Percentiles rank a stretch among this genome's conserved stretches.
These are phyloP conservation scores for Saccharata proteae DNA, from an alignment of 2,329 filamentous ascomycete species.

Conservation along the genomic window DNA sequence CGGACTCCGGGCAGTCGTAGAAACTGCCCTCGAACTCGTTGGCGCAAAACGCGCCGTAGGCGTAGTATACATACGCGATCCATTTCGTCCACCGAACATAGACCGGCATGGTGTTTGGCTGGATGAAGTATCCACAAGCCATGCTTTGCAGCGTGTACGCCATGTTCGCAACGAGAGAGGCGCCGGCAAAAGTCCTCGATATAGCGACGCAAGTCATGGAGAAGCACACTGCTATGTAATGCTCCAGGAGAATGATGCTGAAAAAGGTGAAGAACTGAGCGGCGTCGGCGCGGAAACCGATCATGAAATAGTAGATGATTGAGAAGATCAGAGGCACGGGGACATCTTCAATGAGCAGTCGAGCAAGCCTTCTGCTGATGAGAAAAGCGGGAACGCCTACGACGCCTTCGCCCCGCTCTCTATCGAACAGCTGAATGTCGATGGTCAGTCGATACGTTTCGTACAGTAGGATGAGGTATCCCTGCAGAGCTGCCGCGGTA, in stretches of 20 bases:
- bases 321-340: conserved; percentile 61
- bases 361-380: conserved; percentile 55
- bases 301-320: conserved; percentile 67
- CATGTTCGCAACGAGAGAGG: conserved; percentile 60
- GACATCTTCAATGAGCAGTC: conserved; percentile 58
- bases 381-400: conserved; percentile 59
- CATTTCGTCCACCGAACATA: conserved; percentile 72
- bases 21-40: conserved; percentile 64
- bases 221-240: conserved; percentile 63
- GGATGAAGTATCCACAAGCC: conserved; percentile 66
- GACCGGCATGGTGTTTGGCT: conserved; percentile 58
- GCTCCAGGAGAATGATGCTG: conserved; percentile 52
- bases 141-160: conserved; percentile 62
- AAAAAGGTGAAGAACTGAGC: conserved; percentile 63
- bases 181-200: conserved; percentile 55
- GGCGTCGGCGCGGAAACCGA: conserved; percentile 53
- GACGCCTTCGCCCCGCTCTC: conserved; percentile 61
- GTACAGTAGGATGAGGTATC: conserved; percentile 64
- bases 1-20: conserved; percentile 57
- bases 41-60: conserved; percentile 55
- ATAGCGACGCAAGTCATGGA: conserved; percentile 56
- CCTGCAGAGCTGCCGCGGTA: conserved; percentile 58
- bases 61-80: conserved; percentile 54
- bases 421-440: conserved; percentile 65
- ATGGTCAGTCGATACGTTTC: conserved; percentile 64